Conservation (phyloP, 345 rosid species). For the Passiflora organensis region DNA sequence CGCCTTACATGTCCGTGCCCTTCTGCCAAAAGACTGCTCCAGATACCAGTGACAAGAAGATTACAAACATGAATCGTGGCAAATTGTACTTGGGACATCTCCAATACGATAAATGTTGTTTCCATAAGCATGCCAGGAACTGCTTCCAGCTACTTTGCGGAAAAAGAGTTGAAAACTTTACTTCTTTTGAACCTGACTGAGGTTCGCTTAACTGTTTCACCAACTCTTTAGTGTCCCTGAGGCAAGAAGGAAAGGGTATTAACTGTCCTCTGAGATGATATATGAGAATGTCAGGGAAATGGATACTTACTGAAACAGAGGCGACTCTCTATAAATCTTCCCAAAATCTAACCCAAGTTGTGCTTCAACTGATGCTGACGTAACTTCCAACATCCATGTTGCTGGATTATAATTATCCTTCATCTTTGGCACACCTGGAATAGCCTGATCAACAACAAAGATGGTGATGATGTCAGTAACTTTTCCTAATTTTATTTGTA, state of each 20-base stretch:
- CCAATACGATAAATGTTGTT: conserved; percentile 29
- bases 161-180: conserved; percentile 18
- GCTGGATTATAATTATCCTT: conserved; percentile 45
- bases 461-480: no score
- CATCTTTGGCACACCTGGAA: conserved; percentile 36
- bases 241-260: no score
- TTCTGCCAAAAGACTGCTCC: conserved; percentile 33
- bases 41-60: conserved; percentile 17
- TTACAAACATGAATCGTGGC: conserved; percentile 12
- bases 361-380: conserved; percentile 10
- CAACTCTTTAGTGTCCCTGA: neutral
- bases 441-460: conserved; percentile 10
- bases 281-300: no score
- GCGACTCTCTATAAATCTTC: conserved; percentile 3
- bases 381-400: conserved; percentile 24
- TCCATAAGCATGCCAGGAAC: conserved; percentile 40
- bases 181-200: conserved; percentile 17
- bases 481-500: no score
- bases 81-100: conserved; percentile 11
- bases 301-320: conserved; percentile 22
- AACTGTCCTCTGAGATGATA: conserved; percentile 1
- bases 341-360: conserved; percentile 13
- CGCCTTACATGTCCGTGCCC: conserved; percentile 37
- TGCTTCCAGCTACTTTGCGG: conserved; percentile 30
- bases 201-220: conserved; percentile 22